Conservation (phyloP, 805 yeast genomes). For the Starmerella bombicola region DNA sequence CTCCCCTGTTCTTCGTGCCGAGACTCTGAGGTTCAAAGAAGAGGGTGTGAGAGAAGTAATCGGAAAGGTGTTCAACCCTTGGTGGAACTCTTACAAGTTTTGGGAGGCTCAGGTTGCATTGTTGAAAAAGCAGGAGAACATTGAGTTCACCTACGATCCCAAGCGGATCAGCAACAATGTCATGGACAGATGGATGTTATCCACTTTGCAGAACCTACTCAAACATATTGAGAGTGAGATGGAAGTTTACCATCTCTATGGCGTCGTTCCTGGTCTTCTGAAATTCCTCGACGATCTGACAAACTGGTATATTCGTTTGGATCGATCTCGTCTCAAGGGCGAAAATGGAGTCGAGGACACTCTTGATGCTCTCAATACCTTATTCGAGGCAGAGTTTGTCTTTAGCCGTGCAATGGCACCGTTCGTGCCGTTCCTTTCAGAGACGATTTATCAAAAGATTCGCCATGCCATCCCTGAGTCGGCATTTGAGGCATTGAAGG, state of each 20-base stretch:
- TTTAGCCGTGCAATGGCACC: conserved; percentile 97
- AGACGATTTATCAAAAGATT: conserved; percentile 70
- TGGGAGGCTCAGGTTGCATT: conserved; percentile 87
- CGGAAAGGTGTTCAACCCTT: conserved; percentile 87
- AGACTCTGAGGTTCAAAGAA: conserved; percentile 90
- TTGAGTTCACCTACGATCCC: conserved; percentile 64
- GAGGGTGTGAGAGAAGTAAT: conserved; percentile 98
- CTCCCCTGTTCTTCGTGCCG: conserved; percentile 95
- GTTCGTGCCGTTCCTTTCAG: conserved; percentile 92
- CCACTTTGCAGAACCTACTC: conserved; percentile 87
- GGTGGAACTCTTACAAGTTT: conserved; percentile 97
- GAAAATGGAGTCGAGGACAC: conserved; percentile 79
- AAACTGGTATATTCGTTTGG: conserved; percentile 97
- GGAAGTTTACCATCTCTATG: conserved; percentile 78
- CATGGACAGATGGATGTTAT: conserved; percentile 95
- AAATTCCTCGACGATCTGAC: conserved; percentile 86
- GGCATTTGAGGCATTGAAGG: conserved; percentile 25
- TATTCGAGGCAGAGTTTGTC: conserved; percentile 79
- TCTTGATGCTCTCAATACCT: conserved; percentile 72
- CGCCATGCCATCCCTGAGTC: conserved; percentile 37
- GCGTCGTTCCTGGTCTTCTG: conserved; percentile 88
- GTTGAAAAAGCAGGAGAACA: conserved; percentile 58
- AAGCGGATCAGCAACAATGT: conserved; percentile 60
- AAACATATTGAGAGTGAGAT: conserved; percentile 80
- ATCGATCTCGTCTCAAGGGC: conserved; percentile 96